Percentiles rank a stretch among this genome's conserved stretches.
These are phyloP conservation scores for Gossypium davidsonii DNA, from an alignment of 441 rosid species.

Conservation along the genomic window DNA sequence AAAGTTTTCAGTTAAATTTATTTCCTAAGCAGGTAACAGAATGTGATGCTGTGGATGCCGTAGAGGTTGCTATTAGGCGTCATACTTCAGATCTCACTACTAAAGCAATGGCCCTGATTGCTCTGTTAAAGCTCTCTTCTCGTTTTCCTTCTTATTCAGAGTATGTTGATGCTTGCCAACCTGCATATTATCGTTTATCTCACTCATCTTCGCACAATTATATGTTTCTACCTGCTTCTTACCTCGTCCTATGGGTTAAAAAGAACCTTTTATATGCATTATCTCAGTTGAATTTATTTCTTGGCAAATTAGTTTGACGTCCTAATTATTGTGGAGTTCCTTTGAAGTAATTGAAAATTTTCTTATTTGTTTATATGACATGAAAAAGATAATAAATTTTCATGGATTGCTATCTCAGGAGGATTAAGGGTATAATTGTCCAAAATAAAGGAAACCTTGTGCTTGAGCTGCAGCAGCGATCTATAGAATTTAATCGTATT, in stretches of 20 bases:
- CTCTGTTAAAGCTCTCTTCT: slow-evolving; percentile 86
- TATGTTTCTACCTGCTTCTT: not conserved
- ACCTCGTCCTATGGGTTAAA: not conserved
- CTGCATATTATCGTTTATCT: slow-evolving; percentile 15
- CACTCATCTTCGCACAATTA: not conserved
- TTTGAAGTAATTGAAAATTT: not conserved
- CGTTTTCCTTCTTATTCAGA: slow-evolving; percentile 84
- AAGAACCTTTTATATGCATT: not conserved
- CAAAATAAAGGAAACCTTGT: slow-evolving; percentile 81
- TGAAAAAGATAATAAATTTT: not conserved
- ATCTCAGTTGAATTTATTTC: not conserved
- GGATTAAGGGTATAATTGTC: slow-evolving; percentile 58
- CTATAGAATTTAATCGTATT: slow-evolving; percentile 85
- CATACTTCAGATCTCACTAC: slow-evolving; percentile 75
- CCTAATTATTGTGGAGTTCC: not conserved
- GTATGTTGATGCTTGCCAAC: slow-evolving; percentile 42
- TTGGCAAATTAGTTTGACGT: not conserved
- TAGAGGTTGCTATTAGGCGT: slow-evolving; percentile 61
- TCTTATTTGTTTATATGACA: slow-evolving; percentile 13
- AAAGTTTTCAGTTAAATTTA: slow-evolving; percentile 20
- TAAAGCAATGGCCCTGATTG: slow-evolving; percentile 81
- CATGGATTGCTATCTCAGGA: slow-evolving; percentile 39
- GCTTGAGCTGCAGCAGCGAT: slow-evolving; percentile 98
- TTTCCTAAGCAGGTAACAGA: slow-evolving; percentile 74
- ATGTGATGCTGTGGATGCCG: slow-evolving; percentile 79